Base-by-base conservation (phyloP, 2,329 filamentous ascomycete genomes). In the Pseudopyricularia javanii region DNA sequence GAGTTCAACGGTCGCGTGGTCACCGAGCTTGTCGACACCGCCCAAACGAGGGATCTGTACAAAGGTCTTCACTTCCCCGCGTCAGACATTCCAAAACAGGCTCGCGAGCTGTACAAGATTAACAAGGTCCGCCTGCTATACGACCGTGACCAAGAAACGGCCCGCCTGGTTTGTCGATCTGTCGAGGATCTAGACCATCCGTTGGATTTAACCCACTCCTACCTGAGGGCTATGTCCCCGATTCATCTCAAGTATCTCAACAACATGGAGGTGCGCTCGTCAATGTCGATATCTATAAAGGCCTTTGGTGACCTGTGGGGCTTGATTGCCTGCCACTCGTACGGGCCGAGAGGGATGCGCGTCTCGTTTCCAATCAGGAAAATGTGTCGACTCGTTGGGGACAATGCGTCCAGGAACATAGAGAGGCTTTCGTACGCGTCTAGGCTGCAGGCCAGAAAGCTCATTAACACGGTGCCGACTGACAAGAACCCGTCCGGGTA, bases 281-380 rank as follows among this genome's bases (percentile, higher is more conserved):
- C 88, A 57, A 95, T 95, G 89, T 95, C 89, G 0, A 90, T 95
- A 56, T 94, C 89, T 1, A 87, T 95, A 62, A 93, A 89, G 57
- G 87, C 87, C 0, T 93, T 94, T 60, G 76, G 79, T 59, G 86
- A 94, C 59, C 70, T 95, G 0, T 95, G 90, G 91, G 91, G 90
- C 0, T 70, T 95, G 28, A 89, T 95, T 40, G 83, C 88, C 1
- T 95, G 89, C 56, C 90, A 95, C 63, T 80, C 85, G 0, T 95
- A 95, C 60, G 89, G 86, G 0, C 54, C 66, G 2, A 78, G 76
- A 47, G 89, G 89, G 4, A 94, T 93, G 88, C 78, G 90, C n/a
- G 88, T 95, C 0, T 88, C 88, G 0, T 95, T 95, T 61, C 89
- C 90, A 0, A 90, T 95, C 49, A 79, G 90, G 12, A 95, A 95